Conservation (phyloP, 768 basidiomycete species). For the Glaciozyma martinii region DNA sequence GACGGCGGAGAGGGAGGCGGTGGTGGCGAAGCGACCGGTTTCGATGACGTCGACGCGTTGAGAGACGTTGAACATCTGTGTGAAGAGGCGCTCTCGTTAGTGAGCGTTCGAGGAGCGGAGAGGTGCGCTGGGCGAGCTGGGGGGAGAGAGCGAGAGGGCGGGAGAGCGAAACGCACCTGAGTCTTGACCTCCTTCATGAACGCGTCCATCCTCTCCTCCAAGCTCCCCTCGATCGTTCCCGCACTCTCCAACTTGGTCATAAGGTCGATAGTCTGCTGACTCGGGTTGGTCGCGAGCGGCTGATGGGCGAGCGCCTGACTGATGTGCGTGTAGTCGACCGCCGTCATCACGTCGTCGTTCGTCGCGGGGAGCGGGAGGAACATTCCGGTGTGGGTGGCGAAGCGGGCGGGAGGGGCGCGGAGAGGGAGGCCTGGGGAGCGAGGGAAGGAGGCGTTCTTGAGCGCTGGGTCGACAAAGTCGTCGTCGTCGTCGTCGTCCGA, state of each 20-base stretch:
- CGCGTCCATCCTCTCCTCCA: not conserved
- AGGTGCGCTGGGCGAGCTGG: not conserved
- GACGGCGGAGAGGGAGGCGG: not conserved
- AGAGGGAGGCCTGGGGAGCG: not conserved
- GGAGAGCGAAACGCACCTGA: not conserved
- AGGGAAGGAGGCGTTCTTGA: not conserved
- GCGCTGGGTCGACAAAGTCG: not conserved
- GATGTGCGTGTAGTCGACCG: not conserved
- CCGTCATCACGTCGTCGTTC: not conserved
- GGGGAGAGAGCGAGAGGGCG: not conserved
- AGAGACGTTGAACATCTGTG: not conserved
- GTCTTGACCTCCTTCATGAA: slow-evolving; percentile 1
- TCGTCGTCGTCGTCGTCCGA: slow-evolving; percentile 1
- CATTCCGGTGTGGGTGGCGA: not conserved
- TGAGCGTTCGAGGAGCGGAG: not conserved
- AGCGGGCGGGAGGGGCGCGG: not conserved
- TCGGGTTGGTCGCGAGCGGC: slow-evolving; percentile 2
- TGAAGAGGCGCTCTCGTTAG: not conserved
- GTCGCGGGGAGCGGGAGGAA: not conserved
- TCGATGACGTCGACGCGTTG: not conserved
- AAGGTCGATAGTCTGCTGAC: not conserved
- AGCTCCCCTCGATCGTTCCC: not conserved
- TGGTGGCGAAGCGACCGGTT: not conserved
- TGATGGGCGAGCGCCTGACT: slow-evolving; percentile 1
- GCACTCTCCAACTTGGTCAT: not conserved